phyloP scores from a whole-genome alignment of 177 flowering plant species.

The Vitis hybrid region DNA sequence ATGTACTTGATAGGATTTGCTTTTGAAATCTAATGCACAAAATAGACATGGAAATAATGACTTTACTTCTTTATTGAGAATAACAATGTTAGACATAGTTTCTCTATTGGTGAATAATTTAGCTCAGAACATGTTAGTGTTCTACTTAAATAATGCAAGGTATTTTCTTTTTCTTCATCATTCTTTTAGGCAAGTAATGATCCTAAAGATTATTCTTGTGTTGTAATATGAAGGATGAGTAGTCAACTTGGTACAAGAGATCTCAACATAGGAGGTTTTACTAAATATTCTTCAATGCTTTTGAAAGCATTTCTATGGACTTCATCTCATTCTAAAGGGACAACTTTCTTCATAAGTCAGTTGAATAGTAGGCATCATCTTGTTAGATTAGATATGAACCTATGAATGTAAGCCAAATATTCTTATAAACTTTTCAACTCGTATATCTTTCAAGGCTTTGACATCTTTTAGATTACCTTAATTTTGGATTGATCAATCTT shows the following conservation, averaged over 20 bases:
- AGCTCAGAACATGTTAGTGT: background rate
- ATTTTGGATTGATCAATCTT: background rate
- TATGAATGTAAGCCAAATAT: background rate
- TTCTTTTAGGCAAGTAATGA: constrained; percentile 6
- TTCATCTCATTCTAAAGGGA: background rate
- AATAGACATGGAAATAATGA: background rate
- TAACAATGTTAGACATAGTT: constrained; percentile 1
- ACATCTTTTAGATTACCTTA: background rate
- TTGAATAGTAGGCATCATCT: constrained; percentile 11
- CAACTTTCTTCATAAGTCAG: background rate
- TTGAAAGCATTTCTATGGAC: background rate
- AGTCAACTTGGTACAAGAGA: background rate
- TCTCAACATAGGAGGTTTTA: background rate
- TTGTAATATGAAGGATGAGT: constrained; percentile 9
- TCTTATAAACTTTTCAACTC: background rate
- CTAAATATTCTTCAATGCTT: background rate
- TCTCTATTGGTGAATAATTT: constrained; percentile 9
- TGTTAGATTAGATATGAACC: constrained; percentile 12
- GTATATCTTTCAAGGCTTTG: background rate
- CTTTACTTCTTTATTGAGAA: background rate
- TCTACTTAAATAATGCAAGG: constrained; percentile 12
- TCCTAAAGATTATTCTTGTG: constrained; percentile 7
- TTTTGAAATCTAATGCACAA: too few relatives aligned
- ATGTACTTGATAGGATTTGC: too few relatives aligned
- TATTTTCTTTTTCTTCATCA: constrained; percentile 12